Evolutionary conservation across 768 basidiomycete species (phyloP).

Genomic region (Hypholoma fasciculare): DNA sequence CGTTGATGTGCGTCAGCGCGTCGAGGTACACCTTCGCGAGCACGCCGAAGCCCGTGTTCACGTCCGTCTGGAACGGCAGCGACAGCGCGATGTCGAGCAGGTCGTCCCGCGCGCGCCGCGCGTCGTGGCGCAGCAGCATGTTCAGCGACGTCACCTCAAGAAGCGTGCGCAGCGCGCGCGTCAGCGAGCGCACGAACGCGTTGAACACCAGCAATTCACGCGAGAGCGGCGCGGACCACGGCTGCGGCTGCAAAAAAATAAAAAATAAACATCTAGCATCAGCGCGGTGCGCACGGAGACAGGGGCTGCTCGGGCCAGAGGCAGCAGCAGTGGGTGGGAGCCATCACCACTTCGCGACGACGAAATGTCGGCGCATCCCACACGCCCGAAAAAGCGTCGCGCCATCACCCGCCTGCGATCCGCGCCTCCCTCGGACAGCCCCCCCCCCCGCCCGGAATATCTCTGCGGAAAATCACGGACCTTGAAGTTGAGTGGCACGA

Average conservation of each 20-base stretch:
- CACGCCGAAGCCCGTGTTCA: constrained; percentile 97
- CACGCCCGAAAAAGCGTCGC: not conserved
- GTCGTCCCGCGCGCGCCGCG: constrained; percentile 85
- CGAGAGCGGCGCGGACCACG: constrained; percentile 96
- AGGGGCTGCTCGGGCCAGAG: not conserved
- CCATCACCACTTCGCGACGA: not conserved
- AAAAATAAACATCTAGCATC: not conserved
- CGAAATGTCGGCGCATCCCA: constrained; percentile 8
- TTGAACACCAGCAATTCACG: constrained; percentile 98
- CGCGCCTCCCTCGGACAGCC: not conserved
- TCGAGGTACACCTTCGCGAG: constrained; percentile 97
- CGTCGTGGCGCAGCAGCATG: constrained; percentile 90
- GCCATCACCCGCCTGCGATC: not conserved
- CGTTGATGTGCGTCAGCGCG: constrained; percentile 86
- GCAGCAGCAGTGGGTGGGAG: not conserved
- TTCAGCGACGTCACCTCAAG: constrained; percentile 91
- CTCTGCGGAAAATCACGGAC: constrained; percentile 40
- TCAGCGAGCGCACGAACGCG: constrained; percentile 91
- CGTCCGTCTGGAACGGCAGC: constrained; percentile 92
- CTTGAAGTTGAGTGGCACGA: constrained; percentile 94
- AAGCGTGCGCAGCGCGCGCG: constrained; percentile 86
- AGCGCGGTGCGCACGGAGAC: not conserved
- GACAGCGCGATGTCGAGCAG: constrained; percentile 89
- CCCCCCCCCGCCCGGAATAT: not conserved
- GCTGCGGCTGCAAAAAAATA: constrained; percentile 56